Conservation (phyloP, 192 early-diverging fungal species). For the Rhizoclosmatium globosum region DNA sequence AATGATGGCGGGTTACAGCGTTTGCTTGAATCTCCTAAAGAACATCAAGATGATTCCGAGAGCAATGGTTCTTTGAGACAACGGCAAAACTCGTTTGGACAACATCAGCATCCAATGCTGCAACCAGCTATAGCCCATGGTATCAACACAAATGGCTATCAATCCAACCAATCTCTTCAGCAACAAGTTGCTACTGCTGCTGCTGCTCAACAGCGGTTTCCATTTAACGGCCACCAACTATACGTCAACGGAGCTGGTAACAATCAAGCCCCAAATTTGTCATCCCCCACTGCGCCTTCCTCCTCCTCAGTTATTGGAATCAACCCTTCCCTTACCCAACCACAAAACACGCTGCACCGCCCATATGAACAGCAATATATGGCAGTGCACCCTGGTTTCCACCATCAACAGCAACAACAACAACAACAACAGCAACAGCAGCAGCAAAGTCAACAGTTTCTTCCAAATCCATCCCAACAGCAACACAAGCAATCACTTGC, state of each 20-base stretch:
- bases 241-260: no score
- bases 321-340: no score
- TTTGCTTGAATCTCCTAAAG: not conserved
- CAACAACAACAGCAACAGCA: slow-evolving; percentile 1
- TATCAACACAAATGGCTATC: no score
- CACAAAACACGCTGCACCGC: no score
- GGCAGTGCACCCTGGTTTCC: not conserved
- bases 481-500: not conserved
- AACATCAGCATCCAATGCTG: not conserved
- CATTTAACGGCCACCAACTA: no score
- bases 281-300: no score
- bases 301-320: no score
- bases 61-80: not conserved
- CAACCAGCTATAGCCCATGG: no score
- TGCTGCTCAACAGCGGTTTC: no score
- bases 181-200: no score
- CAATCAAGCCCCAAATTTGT: no score
- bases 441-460: not conserved
- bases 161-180: no score
- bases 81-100: not conserved
- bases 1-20: not conserved
- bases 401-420: not conserved
- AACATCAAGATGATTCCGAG: not conserved
- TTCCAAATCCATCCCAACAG: not conserved
- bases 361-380: not conserved